Conservation (phyloP, 1,139 yeast species). For the Pichia sp. region DNA sequence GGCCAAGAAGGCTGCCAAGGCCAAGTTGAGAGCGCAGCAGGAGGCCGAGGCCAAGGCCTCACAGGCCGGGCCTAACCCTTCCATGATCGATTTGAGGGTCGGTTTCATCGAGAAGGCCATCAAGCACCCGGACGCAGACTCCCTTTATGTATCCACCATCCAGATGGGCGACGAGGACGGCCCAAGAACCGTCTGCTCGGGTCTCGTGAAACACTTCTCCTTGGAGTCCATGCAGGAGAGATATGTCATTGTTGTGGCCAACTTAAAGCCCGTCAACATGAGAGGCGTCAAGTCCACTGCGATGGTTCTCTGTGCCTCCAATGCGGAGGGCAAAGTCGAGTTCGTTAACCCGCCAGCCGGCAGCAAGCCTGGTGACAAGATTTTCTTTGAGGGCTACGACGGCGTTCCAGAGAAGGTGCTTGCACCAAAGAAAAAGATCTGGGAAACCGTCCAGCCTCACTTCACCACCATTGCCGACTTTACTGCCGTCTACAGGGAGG, state of each 20-base stretch:
- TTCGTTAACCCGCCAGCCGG: constrained; percentile 94
- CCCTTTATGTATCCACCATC: constrained; percentile 92
- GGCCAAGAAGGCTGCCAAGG: constrained; percentile 69
- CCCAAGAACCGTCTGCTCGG: constrained; percentile 98
- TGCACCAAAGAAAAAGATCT: constrained; percentile 97
- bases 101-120: constrained; percentile 96
- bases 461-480: constrained; percentile 75
- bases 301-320: constrained; percentile 94
- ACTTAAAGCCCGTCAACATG: constrained; percentile 88
- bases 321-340: constrained; percentile 61
- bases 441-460: constrained; percentile 92
- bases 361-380: constrained; percentile 93
- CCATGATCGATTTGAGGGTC: constrained; percentile 86
- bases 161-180: constrained; percentile 95
- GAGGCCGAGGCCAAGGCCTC: constrained; percentile 35
- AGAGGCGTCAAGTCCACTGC: constrained; percentile 93
- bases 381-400: constrained; percentile 87
- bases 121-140: constrained; percentile 97
- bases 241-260: constrained; percentile 77
- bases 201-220: constrained; percentile 74
- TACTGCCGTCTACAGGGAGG: constrained; percentile 75
- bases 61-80: constrained; percentile 55
- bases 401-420: constrained; percentile 87
- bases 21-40: constrained; percentile 47
- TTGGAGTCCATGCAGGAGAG: constrained; percentile 81